Base-by-base conservation (phyloP, 2,329 filamentous ascomycete genomes). In the Xylaria hypoxylon region DNA sequence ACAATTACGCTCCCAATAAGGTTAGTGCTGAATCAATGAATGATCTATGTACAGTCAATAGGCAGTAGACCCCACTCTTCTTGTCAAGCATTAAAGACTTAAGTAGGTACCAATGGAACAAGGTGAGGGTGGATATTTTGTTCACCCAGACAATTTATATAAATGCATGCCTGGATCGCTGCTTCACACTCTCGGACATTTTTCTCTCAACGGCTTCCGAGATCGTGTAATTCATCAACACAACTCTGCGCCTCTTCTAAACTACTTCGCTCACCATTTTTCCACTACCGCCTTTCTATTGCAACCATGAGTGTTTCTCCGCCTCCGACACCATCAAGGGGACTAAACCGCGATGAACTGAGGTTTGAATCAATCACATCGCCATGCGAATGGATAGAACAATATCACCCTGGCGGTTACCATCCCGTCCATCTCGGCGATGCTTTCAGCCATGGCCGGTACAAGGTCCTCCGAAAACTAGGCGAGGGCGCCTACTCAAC, bases 381-480 rank as follows among this genome's bases (percentile, higher is more conserved):
- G 17, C 72, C 73, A 6, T 76, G 76, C 51, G 74, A 79, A 50
- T 76, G 73, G 73, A 50, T 64, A 28, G 62, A 64, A 42, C 64
- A 71, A 8, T 77, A 76, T 59, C 70, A 56, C 10, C 72, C 72
- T 11, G 74, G 73, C n/a, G 71, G 74, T 44, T 74, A 70, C 50
- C 75, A 77, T 59, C 75, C 75, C 1, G 70, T 76, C 10, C 65
- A 71, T 53, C 44, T 76, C 3, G 74, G 72, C 10, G 72, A 77
- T 47, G 24, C 62, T 10, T 73, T 77, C 44, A 31, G 74, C 10
- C 42, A 73, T 59, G 63, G 68, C 22, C 68, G 72, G 28, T 77
- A 77, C 64, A 70, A 73, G 60, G 62, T 77, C 47, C 50, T 77
- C 26, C 63, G 67, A 15, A 78, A 77, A 58, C 66, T 78, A 5